These are phyloP conservation scores for Salicornia ramosissima DNA, from an alignment of 148 eudicot genomes.

Conservation along the genomic window DNA sequence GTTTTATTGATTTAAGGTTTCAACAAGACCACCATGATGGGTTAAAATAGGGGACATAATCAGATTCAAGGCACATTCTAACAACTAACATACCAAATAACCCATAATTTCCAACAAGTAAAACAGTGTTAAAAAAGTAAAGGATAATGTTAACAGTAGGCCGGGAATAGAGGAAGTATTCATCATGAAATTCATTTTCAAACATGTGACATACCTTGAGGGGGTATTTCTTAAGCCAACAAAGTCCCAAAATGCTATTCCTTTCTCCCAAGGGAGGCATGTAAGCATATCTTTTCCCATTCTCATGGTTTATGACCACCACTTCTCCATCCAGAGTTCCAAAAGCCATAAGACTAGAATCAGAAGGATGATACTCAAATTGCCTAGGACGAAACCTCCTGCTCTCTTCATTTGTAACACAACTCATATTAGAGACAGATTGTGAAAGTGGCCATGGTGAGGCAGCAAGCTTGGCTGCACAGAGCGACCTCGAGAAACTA, in stretches of 20 bases:
- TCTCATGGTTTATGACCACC: constrained; percentile 68
- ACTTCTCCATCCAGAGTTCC: constrained; percentile 87
- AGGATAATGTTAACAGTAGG: too few relatives aligned
- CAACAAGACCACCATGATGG: too few relatives aligned
- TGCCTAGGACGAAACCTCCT: constrained; percentile 69
- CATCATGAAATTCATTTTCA: background rate
- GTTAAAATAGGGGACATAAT: too few relatives aligned
- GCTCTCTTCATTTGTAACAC: constrained; percentile 34
- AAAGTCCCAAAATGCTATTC: constrained; percentile 65
- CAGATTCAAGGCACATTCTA: too few relatives aligned
- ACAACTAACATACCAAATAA: too few relatives aligned
- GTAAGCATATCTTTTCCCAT: constrained; percentile 39
- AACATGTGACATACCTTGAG: constrained; percentile 48
- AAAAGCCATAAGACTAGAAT: constrained; percentile 66
- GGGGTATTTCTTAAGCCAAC: constrained; percentile 76
- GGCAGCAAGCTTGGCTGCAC: constrained; percentile 72
- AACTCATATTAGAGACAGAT: constrained; percentile 39
- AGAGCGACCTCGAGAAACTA: constrained; percentile 56
- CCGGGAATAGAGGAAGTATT: background rate
- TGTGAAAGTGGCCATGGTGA: constrained; percentile 51
- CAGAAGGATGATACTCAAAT: constrained; percentile 77
- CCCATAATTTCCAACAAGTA: too few relatives aligned
- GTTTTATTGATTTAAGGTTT: too few relatives aligned
- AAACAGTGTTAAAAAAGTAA: too few relatives aligned
- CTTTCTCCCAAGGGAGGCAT: constrained; percentile 46